phyloP scores from a whole-genome alignment of 1,284 basidiomycete species.

The Rhizoctonia solani region DNA sequence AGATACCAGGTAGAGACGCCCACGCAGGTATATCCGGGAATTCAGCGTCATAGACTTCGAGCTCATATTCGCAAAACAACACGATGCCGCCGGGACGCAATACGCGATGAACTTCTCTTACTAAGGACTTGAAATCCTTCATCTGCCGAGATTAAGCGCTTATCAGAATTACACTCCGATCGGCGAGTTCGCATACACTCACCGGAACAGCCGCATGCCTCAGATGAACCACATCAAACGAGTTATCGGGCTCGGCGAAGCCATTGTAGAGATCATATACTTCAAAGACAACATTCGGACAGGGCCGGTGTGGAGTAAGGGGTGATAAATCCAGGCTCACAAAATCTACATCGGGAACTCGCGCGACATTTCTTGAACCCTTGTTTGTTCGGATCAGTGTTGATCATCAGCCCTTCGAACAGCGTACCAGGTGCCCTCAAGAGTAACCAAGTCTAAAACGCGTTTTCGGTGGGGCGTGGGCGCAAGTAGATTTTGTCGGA shows the following conservation, averaged over 20 bases:
- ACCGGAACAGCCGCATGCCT: slow-evolving; percentile 16
- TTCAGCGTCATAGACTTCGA: slow-evolving; percentile 9
- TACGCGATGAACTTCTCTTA: slow-evolving; percentile 13
- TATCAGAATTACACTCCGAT: no score
- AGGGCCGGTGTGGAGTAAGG: background rate
- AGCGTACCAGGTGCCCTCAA: slow-evolving; percentile 28
- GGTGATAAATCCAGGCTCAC: slow-evolving; percentile 21
- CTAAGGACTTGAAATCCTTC: slow-evolving; percentile 14
- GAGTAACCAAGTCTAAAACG: slow-evolving; percentile 16
- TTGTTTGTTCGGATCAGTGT: background rate
- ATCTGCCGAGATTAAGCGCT: background rate
- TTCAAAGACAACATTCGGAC: slow-evolving; percentile 23
- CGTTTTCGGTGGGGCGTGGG: background rate
- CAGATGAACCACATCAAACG: slow-evolving; percentile 24
- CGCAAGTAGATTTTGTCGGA: background rate
- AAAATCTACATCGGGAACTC: slow-evolving; percentile 26
- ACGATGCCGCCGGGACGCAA: slow-evolving; percentile 13
- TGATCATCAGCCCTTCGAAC: background rate
- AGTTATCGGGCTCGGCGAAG: slow-evolving; percentile 19
- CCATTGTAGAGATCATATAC: slow-evolving; percentile 32
- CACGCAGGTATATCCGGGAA: slow-evolving; percentile 24
- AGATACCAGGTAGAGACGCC: slow-evolving; percentile 10
- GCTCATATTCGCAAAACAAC: slow-evolving; percentile 19
- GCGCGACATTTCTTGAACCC: slow-evolving; percentile 26
- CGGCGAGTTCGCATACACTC: background rate